phyloP scores from a whole-genome alignment of 2,329 filamentous ascomycete species.

The Tolypocladium cylindrosporum region DNA sequence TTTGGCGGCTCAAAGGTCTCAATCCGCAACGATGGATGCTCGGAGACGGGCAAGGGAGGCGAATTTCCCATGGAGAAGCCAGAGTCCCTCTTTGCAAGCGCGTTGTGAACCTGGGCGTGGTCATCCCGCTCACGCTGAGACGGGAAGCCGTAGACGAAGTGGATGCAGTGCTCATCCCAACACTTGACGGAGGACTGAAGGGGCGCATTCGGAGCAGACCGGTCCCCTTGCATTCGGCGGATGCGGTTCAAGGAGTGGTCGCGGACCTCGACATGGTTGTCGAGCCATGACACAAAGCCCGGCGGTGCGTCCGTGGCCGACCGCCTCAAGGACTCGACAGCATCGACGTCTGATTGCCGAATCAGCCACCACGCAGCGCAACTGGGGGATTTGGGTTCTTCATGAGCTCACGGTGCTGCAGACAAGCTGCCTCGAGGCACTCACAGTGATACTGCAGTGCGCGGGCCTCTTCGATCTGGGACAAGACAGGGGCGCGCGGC shows the following conservation, averaged over 20 bases:
- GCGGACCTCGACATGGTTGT: conserved; percentile 38
- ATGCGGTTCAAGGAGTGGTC: conserved; percentile 33
- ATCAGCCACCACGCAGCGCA: conserved; percentile 1
- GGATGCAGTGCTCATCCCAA: conserved; percentile 42
- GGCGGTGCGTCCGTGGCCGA: conserved; percentile 26
- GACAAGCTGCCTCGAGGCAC: conserved; percentile 42
- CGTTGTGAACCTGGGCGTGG: conserved; percentile 37
- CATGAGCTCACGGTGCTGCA: conserved; percentile 23
- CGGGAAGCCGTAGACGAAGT: conserved; percentile 49
- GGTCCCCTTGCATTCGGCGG: conserved; percentile 2
- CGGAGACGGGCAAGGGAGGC: conserved; percentile 2
- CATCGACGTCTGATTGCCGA: conserved; percentile 17
- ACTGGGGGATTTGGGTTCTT: conserved; percentile 1
- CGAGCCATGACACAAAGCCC: conserved; percentile 41
- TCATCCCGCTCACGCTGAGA: conserved; percentile 39
- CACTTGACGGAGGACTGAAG: conserved; percentile 36
- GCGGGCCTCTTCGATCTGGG: conserved; percentile 46
- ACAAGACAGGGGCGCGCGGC: conserved; percentile 32
- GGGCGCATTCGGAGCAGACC: background rate
- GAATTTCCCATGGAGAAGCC: conserved; percentile 26
- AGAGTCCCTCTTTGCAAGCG: conserved; percentile 31
- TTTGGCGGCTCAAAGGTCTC: background rate
- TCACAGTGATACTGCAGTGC: conserved; percentile 48
- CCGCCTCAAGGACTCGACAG: conserved; percentile 17
- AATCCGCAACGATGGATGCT: background rate